A percentile compares a stretch with the other conserved stretches of the same genome.
Evolutionary conservation across 495 filamentous ascomycete species (phyloP).

Genomic region (Penicillium roqueforti): DNA sequence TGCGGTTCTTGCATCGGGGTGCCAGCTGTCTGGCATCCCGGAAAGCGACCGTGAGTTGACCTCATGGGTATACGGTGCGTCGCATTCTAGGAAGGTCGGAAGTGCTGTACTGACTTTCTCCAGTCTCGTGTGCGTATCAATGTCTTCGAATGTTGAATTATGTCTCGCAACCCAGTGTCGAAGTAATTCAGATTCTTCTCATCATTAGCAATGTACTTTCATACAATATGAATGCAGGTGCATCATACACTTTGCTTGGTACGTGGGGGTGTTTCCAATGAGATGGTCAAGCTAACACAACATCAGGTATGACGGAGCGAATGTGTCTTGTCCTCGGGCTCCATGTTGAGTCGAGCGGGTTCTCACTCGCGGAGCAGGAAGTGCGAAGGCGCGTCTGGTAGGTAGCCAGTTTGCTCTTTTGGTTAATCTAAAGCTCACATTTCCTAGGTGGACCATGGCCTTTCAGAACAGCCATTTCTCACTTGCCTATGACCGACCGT

Average conservation of each 20-base stretch:
- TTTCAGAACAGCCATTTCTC: constrained; percentile 61
- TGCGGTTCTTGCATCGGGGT: constrained; percentile 74
- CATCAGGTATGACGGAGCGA: constrained; percentile 52
- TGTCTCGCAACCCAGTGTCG: constrained; percentile 52
- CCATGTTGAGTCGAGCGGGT: constrained; percentile 48
- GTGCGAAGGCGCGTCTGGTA: constrained; percentile 43
- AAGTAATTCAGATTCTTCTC: constrained; percentile 54
- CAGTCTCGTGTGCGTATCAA: constrained; percentile 60
- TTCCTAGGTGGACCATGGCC: constrained; percentile 51
- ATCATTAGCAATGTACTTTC: constrained; percentile 58
- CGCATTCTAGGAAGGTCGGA: not conserved
- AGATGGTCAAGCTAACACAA: constrained; percentile 5
- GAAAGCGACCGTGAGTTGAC: constrained; percentile 53
- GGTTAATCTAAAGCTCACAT: constrained; percentile 7
- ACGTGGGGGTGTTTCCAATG: constrained; percentile 11
- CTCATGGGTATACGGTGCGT: constrained; percentile 56
- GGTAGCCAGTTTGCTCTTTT: constrained; percentile 6
- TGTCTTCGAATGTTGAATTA: constrained; percentile 60
- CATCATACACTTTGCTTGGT: constrained; percentile 57
- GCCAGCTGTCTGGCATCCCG: constrained; percentile 68
- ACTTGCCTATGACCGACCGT: constrained; percentile 56
- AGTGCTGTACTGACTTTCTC: constrained; percentile 10
- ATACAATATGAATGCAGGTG: constrained; percentile 62
- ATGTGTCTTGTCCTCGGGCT: constrained; percentile 57
- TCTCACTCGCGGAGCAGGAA: constrained; percentile 33